Percentiles rank a stretch among this genome's conserved stretches.
phyloP scores from a whole-genome alignment of 2,329 filamentous ascomycete genomes.

The Penicillium sp. region DNA sequence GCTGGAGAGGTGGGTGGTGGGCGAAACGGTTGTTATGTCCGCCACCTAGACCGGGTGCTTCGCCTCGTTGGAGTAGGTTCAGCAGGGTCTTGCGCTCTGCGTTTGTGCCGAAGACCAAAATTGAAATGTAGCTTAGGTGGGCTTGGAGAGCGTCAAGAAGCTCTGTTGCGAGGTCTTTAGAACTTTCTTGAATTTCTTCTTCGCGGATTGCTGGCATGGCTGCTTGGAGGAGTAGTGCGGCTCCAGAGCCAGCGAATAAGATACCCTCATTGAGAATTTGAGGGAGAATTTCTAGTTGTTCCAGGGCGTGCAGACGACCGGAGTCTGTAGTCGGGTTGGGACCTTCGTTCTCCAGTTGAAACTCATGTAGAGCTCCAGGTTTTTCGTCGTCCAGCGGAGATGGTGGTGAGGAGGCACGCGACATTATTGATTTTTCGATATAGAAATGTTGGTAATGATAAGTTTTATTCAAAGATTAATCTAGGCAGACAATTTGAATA shows the following conservation, averaged over 20 bases:
- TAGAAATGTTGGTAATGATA: background rate
- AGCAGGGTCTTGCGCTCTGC: slow-evolving; percentile 32
- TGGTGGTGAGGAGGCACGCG: slow-evolving; percentile 17
- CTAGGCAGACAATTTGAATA: background rate
- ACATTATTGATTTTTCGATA: slow-evolving; percentile 6
- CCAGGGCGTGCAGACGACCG: slow-evolving; percentile 29
- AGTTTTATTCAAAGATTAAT: background rate
- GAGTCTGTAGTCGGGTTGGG: slow-evolving; percentile 10
- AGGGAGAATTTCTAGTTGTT: slow-evolving; percentile 35
- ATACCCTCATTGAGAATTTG: slow-evolving; percentile 39
- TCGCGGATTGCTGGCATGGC: slow-evolving; percentile 29
- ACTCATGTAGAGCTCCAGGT: slow-evolving; percentile 1
- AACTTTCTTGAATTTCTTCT: slow-evolving; percentile 10
- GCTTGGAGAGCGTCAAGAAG: slow-evolving; percentile 32
- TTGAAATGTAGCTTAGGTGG: slow-evolving; percentile 36
- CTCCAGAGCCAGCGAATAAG: slow-evolving; percentile 35
- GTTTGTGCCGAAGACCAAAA: slow-evolving; percentile 32
- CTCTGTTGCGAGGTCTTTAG: slow-evolving; percentile 27
- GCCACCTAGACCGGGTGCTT: slow-evolving; percentile 22
- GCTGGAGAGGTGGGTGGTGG: slow-evolving; percentile 21
- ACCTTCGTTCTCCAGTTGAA: background rate
- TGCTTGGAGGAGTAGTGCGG: slow-evolving; percentile 36
- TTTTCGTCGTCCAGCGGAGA: slow-evolving; percentile 19
- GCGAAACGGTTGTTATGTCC: slow-evolving; percentile 25
- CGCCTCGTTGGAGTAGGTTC: slow-evolving; percentile 22